A percentile compares a stretch with the other conserved stretches of the same genome.
These are phyloP conservation scores for Termitomyces sp. DNA, from an alignment of 768 basidiomycete genomes.

Conservation along the genomic window DNA sequence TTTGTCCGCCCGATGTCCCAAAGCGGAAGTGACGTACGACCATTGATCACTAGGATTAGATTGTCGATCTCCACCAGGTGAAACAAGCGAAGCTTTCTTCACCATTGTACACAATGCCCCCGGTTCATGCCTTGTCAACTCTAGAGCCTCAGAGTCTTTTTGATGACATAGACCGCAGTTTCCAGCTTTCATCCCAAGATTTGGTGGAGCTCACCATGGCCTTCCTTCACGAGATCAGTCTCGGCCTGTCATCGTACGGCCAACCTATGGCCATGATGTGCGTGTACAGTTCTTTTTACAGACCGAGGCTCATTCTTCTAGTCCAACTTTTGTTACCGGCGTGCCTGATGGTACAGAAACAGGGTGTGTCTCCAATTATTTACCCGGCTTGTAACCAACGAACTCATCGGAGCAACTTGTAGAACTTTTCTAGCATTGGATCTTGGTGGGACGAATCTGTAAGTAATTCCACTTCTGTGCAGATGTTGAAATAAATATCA, in stretches of 20 bases:
- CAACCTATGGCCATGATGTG: constrained; percentile 93
- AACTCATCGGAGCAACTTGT: constrained; percentile 3
- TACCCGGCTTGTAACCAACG: background rate
- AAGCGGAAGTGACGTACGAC: constrained; percentile 30
- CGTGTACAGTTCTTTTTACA: constrained; percentile 15
- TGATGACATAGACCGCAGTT: constrained; percentile 65
- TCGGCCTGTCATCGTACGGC: constrained; percentile 69
- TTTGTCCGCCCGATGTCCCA: constrained; percentile 9
- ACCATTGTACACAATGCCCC: constrained; percentile 28
- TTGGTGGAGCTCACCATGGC: constrained; percentile 68
- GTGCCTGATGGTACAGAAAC: constrained; percentile 93
- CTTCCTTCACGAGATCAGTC: constrained; percentile 75
- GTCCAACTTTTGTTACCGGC: constrained; percentile 92
- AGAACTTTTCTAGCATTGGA: constrained; percentile 96
- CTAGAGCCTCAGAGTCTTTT: constrained; percentile 44
- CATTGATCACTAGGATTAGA: background rate
- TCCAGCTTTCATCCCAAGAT: constrained; percentile 54
- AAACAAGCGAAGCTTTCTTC: constrained; percentile 7
- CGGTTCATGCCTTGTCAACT: constrained; percentile 36
- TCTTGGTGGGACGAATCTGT: constrained; percentile 97
- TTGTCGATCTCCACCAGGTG: background rate
- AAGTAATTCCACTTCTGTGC: constrained; percentile 23
- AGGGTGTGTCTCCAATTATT: constrained; percentile 47
- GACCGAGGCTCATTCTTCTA: constrained; percentile 20
- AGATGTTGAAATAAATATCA: constrained; percentile 10